Conservation (phyloP, 2,329 filamentous ascomycete species). For the Mycosphaerella sp. region DNA sequence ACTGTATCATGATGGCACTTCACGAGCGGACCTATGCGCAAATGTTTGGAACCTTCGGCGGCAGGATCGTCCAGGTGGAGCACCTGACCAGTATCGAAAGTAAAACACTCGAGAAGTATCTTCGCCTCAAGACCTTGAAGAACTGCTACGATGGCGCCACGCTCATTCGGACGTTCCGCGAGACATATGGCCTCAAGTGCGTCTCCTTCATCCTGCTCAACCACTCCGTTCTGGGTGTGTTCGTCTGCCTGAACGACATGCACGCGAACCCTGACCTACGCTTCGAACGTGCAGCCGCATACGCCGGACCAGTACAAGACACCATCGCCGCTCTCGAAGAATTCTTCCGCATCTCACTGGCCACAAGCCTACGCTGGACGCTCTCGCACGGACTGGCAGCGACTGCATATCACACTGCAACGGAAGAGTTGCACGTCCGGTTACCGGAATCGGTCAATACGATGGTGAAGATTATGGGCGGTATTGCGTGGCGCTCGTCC, state of each 20-base stretch:
- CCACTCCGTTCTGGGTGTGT: conserved; percentile 7
- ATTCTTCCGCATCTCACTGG: conserved; percentile 4
- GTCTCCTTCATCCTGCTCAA: conserved; percentile 6
- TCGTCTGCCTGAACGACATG: conserved; percentile 6
- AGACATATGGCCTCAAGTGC: conserved; percentile 6
- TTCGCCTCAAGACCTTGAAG: neutral
- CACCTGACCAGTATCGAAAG: neutral
- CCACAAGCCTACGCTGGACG: conserved; percentile 7
- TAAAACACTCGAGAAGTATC: neutral
- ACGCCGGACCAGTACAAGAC: neutral
- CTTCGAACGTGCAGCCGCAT: neutral
- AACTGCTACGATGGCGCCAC: conserved; percentile 6
- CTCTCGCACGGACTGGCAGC: conserved; percentile 1
- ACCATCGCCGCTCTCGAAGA: conserved; percentile 7
- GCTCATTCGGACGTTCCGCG: conserved; percentile 3
- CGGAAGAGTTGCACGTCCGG: neutral
- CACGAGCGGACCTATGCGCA: conserved; percentile 7
- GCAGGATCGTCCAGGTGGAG: neutral
- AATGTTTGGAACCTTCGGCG: conserved; percentile 2
- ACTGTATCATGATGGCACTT: conserved; percentile 5
- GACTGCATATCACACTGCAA: conserved; percentile 4
- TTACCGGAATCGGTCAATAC: neutral
- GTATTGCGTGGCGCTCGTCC: conserved; percentile 1
- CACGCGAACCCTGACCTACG: neutral
- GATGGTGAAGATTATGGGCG: conserved; percentile 2